Evolutionary conservation across 306 rosid species (phyloP).

Genomic region (Parietaria judaica): DNA sequence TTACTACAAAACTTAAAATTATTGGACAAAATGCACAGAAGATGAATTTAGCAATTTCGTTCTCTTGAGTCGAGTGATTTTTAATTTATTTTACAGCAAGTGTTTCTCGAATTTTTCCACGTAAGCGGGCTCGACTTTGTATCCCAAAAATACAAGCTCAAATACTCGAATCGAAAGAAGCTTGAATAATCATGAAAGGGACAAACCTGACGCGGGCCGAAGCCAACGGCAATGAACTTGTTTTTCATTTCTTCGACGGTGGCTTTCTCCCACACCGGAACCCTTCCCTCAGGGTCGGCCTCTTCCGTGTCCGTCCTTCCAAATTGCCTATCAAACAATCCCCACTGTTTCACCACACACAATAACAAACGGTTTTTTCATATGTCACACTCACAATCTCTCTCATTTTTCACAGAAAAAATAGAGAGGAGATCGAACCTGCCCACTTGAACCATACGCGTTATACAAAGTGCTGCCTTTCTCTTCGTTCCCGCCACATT

Average conservation of each 20-base stretch:
- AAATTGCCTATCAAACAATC: conserved; percentile 65
- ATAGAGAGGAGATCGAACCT: conserved; percentile 33
- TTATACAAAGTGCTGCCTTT: conserved; percentile 64
- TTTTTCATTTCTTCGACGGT: conserved; percentile 85
- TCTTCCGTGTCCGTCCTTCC: conserved; percentile 87
- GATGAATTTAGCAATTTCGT: too few relatives aligned
- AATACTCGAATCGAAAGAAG: not conserved
- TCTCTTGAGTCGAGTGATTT: too few relatives aligned
- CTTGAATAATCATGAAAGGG: conserved; percentile 6
- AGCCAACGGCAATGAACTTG: conserved; percentile 75
- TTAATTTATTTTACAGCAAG: too few relatives aligned
- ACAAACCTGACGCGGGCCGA: conserved; percentile 91
- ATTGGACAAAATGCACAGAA: too few relatives aligned
- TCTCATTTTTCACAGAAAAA: too few relatives aligned
- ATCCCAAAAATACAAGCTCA: too few relatives aligned
- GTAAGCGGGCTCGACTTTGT: too few relatives aligned
- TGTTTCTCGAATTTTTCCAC: too few relatives aligned
- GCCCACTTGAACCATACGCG: conserved; percentile 94
- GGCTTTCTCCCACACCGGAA: conserved; percentile 80
- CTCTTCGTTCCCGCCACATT: conserved; percentile 90
- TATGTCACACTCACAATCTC: too few relatives aligned
- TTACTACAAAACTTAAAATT: too few relatives aligned
- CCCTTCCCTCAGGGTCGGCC: conserved; percentile 90
- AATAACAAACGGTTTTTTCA: too few relatives aligned
- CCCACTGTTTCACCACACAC: conserved; percentile 60